phyloP scores from a whole-genome alignment of 345 rosid species.

The Firmiana major region DNA sequence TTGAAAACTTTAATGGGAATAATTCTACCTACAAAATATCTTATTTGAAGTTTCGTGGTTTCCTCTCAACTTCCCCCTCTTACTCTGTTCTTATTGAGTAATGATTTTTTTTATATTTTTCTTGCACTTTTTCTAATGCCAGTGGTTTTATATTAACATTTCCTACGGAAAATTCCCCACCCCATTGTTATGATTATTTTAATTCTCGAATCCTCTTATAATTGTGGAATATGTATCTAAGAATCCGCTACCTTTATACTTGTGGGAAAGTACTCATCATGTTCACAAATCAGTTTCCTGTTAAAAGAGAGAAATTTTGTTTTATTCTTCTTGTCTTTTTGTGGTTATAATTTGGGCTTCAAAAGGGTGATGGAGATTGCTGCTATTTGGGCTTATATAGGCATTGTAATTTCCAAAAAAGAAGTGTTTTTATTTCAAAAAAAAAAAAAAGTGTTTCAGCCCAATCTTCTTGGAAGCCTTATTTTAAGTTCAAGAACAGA shows the following conservation, averaged over 20 bases:
- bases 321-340: not conserved
- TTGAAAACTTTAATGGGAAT: not conserved
- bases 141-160: not conserved
- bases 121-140: not conserved
- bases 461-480: not conserved
- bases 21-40: not conserved
- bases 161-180: not conserved
- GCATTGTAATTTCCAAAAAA: not conserved
- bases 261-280: too few species aligned
- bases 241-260: not conserved
- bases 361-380: not conserved
- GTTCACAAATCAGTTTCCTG: not conserved
- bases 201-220: not conserved
- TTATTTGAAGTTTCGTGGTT: not conserved
- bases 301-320: not conserved
- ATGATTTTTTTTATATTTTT: too few species aligned
- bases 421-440: too few species aligned
- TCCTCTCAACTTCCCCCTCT: not conserved
- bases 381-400: not conserved
- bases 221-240: not conserved
- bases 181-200: not conserved
- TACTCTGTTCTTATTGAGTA: not conserved
- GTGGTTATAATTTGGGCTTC: not conserved
- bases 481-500: too few species aligned
- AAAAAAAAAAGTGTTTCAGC: not conserved